Percentiles rank a stretch among this genome's conserved stretches.
phyloP scores from a whole-genome alignment of 208 protist genomes.

The Naegleria gruberi region DNA sequence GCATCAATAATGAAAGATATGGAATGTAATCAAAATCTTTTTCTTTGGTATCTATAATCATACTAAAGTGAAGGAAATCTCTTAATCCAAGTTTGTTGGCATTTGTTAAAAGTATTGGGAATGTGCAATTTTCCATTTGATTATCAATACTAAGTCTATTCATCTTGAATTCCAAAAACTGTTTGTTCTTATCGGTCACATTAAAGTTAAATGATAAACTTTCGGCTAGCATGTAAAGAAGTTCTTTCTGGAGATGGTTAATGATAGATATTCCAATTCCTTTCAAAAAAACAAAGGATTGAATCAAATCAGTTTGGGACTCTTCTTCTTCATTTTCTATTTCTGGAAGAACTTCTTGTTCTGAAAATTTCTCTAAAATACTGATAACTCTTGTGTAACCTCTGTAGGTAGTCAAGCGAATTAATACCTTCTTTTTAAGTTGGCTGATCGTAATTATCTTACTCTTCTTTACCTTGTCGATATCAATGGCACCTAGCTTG shows the following conservation, averaged over 20 bases:
- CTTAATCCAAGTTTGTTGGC: background rate
- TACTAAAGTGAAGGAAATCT: conserved; percentile 7
- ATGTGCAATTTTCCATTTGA: background rate
- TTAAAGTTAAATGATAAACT: background rate
- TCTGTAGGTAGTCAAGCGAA: background rate
- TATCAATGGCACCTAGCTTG: background rate
- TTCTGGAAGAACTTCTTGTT: background rate
- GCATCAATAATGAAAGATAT: background rate
- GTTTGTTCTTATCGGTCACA: background rate
- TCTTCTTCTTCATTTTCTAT: background rate
- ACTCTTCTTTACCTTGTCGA: background rate
- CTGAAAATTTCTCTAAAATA: background rate
- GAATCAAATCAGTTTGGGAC: background rate
- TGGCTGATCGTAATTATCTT: background rate
- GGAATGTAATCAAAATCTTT: conserved; percentile 10
- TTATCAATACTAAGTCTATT: background rate
- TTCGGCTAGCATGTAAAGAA: background rate
- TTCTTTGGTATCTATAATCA: background rate
- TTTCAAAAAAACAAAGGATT: background rate
- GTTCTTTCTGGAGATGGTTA: background rate
- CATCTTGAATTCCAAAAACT: background rate
- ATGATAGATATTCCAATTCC: conserved; percentile 8
- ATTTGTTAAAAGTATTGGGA: background rate
- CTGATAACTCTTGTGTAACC: background rate
- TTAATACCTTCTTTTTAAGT: background rate